Evolutionary conservation across 345 rosid species (phyloP), one percentile per base, ranked within the genome.

Genomic region (Gossypium raimondii): DNA sequence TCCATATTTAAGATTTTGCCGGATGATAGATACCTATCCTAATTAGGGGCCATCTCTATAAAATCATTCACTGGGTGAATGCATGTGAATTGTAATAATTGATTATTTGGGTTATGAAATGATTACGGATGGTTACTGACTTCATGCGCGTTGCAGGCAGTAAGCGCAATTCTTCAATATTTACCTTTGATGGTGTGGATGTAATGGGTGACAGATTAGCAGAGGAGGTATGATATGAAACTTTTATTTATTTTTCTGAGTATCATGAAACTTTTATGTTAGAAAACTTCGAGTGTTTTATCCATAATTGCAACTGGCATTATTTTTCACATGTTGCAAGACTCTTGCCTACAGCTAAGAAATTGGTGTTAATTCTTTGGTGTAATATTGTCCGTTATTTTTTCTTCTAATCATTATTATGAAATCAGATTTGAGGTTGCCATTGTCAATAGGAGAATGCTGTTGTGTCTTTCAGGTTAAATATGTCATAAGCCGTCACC

Each of bases 161-260:
- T 75, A 73, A 83, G 69, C 74, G 80, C 60, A 94, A 92, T 79
- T 85, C 82, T 74, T 65, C 85, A 4, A 84, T 64, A 66, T 80
- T 73, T 79, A 94, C 98, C 58, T 86, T 92, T 82, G 88, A 84
- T 82, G 98, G 98, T 41, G 94, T 94, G 71, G 97, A 92, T 85
- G 86, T 86, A 74, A 92, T 90, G 97, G 98, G 98, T 72, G 84
- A 84, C 13, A 88, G 97, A 79, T 81, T 94, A 84, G 97, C 98
- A 14, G 82, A 88, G 76, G 97, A 94, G 92, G 98, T 89, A 55
- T 61, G 69, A 22, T 57, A 11, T 22, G 62, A 3, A 57, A 57
- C 29, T 57, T 57, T 57, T 57, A 57, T 57, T 22, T 22, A 48
- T 48, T 48, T 48, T 3, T 11, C 13, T 2, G 4, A 12, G 52